Base-by-base conservation (phyloP, 2,329 filamentous ascomycete species). In the Pseudovirgaria hyperparasitica region DNA sequence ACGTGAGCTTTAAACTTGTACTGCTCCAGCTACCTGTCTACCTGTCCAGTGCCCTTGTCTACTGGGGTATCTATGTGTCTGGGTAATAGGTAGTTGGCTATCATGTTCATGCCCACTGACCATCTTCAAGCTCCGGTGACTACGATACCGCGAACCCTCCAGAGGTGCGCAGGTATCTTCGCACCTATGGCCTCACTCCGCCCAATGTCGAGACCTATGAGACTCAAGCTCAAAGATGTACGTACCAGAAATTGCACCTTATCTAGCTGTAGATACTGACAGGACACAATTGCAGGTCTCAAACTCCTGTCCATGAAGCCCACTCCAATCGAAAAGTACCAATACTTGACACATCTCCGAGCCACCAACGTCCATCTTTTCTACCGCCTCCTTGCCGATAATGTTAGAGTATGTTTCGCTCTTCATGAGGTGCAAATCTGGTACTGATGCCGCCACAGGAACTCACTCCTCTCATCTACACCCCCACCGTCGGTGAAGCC, bases 401-500 rank as follows among this genome's bases (percentile, higher is more conserved):
- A 87, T 57, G 55, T 70, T 56, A 68, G 67, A 60, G 63, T 66
- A 39, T 23, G 38, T 24, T 9, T 11, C 23, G 35, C 15, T 18
- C 26, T 16, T 31, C 4, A 8, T n/a, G 9, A 29, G 19, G 5
- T 4, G 19, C 4, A 16, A 9, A 27, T 16, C 12, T 21, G 13
- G 11, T 27, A 27, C 44, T 76, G 34, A 52, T 39, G 6, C 7
- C 12, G 17, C 5, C 4, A 10, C 65, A 77, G 59, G 78, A 85
- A 45, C 62, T 87, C 40, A 86, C 84, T 60, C 82, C 82, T 25
- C 63, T 87, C 38, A 82, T 90, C 45, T 90, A 90, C 62, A 90
- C 82, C 11, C 82, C 82, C 23, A 86, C 81, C 47, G 85, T 98
- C 45, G 90, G 90, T 46, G 87, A 96, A 54, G 90, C 92, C 40